Percentiles rank a stretch among this genome's conserved stretches.
Evolutionary conservation across 148 eudicot species (phyloP).

Genomic region (Rhododendron molle): DNA sequence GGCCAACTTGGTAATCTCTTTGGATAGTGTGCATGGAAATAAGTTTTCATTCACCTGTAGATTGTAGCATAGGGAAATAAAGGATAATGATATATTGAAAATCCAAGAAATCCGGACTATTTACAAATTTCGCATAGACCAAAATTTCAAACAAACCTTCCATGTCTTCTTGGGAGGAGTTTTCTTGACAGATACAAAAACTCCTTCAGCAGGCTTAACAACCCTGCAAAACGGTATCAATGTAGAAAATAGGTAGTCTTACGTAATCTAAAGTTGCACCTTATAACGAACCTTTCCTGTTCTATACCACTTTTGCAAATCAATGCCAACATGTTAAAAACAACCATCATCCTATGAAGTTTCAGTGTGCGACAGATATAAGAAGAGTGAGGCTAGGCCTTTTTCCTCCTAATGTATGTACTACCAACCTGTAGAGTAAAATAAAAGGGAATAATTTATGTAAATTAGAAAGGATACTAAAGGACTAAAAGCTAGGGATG

Average conservation of each 20-base stretch:
- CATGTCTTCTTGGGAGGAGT: slow-evolving; percentile 66
- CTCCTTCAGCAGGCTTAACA: slow-evolving; percentile 81
- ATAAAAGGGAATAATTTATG: neutral
- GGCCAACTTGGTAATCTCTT: slow-evolving; percentile 45
- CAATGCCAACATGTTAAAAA: neutral
- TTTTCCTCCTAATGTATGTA: neutral
- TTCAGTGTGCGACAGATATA: neutral
- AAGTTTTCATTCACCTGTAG: slow-evolving; percentile 84
- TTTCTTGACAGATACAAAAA: slow-evolving; percentile 80
- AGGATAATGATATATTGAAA: neutral
- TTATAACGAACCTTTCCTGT: neutral
- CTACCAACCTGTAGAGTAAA: neutral
- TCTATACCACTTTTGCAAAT: neutral
- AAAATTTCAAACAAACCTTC: slow-evolving; percentile 60
- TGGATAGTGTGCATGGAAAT: slow-evolving; percentile 76
- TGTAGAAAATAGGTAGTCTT: slow-evolving; percentile 8
- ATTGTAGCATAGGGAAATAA: slow-evolving; percentile 5
- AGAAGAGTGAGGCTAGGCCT: neutral
- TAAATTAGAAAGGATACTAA: neutral
- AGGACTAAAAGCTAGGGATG: neutral
- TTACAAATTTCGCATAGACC: slow-evolving; percentile 13
- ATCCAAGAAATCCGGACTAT: neutral
- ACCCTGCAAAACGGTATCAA: slow-evolving; percentile 52
- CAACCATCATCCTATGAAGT: neutral
- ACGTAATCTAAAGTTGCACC: neutral